These are phyloP conservation scores for Naganishia vishniacii DNA, from an alignment of 768 basidiomycete species.

Conservation along the genomic window DNA sequence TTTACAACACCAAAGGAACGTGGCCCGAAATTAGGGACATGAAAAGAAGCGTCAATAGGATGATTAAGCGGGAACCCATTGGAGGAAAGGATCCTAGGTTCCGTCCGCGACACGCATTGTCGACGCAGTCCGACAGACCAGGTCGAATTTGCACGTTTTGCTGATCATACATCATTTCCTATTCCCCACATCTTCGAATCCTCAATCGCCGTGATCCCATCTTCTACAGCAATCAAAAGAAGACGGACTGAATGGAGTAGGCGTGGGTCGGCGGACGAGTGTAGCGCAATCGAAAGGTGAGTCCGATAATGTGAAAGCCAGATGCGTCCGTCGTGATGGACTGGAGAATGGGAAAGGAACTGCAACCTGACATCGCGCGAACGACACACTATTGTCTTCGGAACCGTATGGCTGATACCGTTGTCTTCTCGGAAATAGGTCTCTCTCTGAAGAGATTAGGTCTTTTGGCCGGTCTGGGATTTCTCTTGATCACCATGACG, in stretches of 20 bases:
- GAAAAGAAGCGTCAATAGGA: too few species aligned
- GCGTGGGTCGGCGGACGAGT: conserved; percentile 3
- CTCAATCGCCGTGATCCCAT: not conserved
- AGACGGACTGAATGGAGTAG: not conserved
- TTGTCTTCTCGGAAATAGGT: not conserved
- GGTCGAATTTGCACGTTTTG: too few species aligned
- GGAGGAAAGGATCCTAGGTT: too few species aligned
- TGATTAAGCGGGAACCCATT: too few species aligned
- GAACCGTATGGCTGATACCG: not conserved
- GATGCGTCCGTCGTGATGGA: too few species aligned
- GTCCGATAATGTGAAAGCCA: not conserved
- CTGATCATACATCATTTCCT: not conserved
- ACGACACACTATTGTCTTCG: too few species aligned
- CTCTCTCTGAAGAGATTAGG: conserved; percentile 12
- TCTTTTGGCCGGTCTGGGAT: conserved; percentile 7
- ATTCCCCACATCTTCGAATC: not conserved
- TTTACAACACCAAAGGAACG: too few species aligned
- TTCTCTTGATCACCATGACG: conserved; percentile 20
- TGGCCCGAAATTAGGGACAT: too few species aligned
- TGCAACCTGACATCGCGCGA: too few species aligned
- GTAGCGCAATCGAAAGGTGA: conserved; percentile 5
- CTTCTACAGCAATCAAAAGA: conserved; percentile 14
- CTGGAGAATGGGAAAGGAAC: too few species aligned
- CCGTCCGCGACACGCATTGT: too few species aligned
- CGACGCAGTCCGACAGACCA: too few species aligned